These are phyloP conservation scores for Suillus luteus DNA, from an alignment of 768 basidiomycete genomes.

Conservation along the genomic window DNA sequence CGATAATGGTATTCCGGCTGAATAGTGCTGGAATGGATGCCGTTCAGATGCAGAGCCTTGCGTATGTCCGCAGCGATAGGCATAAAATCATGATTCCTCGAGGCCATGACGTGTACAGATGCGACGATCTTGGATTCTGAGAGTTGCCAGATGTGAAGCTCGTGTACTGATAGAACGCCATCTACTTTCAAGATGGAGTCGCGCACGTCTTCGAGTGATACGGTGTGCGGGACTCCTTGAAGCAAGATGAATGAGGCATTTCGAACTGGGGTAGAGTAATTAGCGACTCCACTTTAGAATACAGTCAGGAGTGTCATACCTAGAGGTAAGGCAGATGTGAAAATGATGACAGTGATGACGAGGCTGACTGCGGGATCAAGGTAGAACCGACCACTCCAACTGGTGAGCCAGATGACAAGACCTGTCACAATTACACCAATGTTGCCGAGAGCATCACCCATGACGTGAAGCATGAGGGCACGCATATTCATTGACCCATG, in stretches of 20 bases:
- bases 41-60: conserved; percentile 81
- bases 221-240: conserved; percentile 88
- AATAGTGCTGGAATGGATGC: conserved; percentile 94
- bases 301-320: conserved; percentile 45
- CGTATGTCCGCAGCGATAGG: conserved; percentile 82
- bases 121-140: conserved; percentile 95
- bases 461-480: conserved; percentile 88
- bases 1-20: conserved; percentile 79
- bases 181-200: conserved; percentile 75
- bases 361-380: conserved; percentile 93
- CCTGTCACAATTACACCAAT: conserved; percentile 97
- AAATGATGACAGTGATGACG: conserved; percentile 94
- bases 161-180: conserved; percentile 84
- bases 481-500: conserved; percentile 94
- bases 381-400: conserved; percentile 85
- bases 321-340: conserved; percentile 91
- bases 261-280: conserved; percentile 50
- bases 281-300: conserved; percentile 7
- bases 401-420: conserved; percentile 88
- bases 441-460: conserved; percentile 97
- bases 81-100: conserved; percentile 87
- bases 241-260: conserved; percentile 93
- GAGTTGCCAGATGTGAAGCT: conserved; percentile 97
- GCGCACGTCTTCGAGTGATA: conserved; percentile 86
- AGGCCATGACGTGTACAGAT: conserved; percentile 91